A percentile compares a stretch with the other conserved stretches of the same genome.
Conservation (phyloP, 2,329 filamentous ascomycete species). For the Colletotrichum melonis region DNA sequence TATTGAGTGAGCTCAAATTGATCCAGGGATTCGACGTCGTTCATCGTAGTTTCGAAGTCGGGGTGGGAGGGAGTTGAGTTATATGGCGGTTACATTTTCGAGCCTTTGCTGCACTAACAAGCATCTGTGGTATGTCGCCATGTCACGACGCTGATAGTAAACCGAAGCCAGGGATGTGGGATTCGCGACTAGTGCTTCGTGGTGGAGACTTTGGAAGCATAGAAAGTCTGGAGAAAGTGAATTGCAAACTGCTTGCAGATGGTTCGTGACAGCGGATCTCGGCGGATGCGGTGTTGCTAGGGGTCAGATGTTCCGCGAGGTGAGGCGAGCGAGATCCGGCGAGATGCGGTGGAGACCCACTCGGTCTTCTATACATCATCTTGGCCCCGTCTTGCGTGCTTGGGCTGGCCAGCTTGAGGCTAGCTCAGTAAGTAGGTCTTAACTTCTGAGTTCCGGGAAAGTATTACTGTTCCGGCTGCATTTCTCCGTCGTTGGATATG, state of each 20-base stretch:
- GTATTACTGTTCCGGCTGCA: too few relatives aligned
- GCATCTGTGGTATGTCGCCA: background rate
- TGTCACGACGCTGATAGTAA: background rate
- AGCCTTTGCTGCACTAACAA: background rate
- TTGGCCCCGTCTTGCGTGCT: constrained; percentile 27
- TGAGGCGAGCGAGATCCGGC: constrained; percentile 25
- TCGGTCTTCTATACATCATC: constrained; percentile 15
- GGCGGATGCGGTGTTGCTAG: background rate
- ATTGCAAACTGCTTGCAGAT: background rate
- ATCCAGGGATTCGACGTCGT: background rate
- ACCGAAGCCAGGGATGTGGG: background rate
- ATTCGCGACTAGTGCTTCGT: background rate
- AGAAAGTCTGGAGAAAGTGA: background rate
- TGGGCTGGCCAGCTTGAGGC: too few relatives aligned
- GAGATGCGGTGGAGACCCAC: constrained; percentile 17
- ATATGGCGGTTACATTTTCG: background rate
- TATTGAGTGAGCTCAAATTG: background rate
- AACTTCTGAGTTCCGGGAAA: too few relatives aligned
- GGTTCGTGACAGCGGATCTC: constrained; percentile 7
- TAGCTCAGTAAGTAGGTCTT: too few relatives aligned
- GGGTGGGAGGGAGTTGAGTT: background rate
- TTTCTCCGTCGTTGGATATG: too few relatives aligned
- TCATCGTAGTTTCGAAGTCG: background rate
- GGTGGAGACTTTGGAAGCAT: constrained; percentile 3
- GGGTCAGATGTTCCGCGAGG: background rate